Evolutionary conservation across 495 filamentous ascomycete genomes (phyloP).

Genomic region (Alectoria sarmentosa): DNA sequence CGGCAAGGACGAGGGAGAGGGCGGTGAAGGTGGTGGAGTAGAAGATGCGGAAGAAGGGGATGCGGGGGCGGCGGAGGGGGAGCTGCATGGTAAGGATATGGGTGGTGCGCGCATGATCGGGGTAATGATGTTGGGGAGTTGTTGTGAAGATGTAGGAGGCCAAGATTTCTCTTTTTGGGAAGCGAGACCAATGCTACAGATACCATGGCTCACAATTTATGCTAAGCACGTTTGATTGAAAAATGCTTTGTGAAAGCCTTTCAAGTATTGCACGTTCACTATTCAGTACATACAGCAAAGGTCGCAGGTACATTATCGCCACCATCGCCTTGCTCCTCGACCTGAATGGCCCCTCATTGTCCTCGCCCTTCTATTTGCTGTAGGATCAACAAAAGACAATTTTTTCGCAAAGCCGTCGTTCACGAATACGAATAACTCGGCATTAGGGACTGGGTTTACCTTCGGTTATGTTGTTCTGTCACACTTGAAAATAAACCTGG

Average conservation of each 20-base stretch:
- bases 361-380: neutral
- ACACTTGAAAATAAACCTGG: neutral
- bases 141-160: neutral
- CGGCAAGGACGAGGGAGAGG: slow-evolving; percentile 64
- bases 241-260: neutral
- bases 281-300: neutral
- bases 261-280: neutral
- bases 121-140: neutral
- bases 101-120: neutral
- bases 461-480: too few species aligned
- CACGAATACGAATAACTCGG: too few species aligned
- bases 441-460: neutral
- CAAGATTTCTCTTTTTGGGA: neutral
- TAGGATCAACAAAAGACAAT: neutral
- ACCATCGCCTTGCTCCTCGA: neutral
- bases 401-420: neutral
- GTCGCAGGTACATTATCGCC: neutral
- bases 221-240: too few species aligned
- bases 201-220: neutral
- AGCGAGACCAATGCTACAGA: neutral
- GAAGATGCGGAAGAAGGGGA: slow-evolving; percentile 64
- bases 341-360: neutral
- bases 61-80: slow-evolving; percentile 25
- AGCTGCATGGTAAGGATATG: slow-evolving; percentile 3
- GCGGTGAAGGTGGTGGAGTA: slow-evolving; percentile 76